Evolutionary conservation across 345 rosid genomes (phyloP).

Genomic region (Eucalyptus fibrosa): DNA sequence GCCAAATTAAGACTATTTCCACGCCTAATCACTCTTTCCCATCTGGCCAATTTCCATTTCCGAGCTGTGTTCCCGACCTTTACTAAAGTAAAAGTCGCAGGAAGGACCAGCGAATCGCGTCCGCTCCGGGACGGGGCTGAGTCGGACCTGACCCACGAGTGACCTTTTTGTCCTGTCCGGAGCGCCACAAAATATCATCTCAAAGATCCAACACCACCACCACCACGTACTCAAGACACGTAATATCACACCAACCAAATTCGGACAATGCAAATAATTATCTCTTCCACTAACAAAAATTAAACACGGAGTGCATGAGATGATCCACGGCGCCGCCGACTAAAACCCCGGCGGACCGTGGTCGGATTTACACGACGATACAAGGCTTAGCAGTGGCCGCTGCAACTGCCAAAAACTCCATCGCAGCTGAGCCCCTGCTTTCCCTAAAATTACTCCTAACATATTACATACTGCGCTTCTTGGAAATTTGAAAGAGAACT

Average conservation of each 20-base stretch:
- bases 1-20: not conserved
- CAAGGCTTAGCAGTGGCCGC: not conserved
- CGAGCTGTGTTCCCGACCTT: not conserved
- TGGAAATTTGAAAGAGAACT: not conserved
- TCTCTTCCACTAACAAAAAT: not conserved
- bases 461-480: not conserved
- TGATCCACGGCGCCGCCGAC: constrained; percentile 3
- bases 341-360: constrained; percentile 13
- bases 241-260: not conserved
- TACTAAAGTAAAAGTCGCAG: not conserved
- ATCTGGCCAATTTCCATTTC: not conserved
- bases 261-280: not conserved
- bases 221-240: not conserved
- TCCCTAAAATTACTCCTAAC: not conserved
- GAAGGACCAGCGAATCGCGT: not conserved
- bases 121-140: not conserved
- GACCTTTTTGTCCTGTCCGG: not conserved
- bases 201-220: not conserved
- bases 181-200: not conserved
- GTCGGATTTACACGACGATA: not conserved
- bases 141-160: not conserved
- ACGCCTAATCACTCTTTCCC: not conserved
- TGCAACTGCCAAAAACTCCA: constrained; percentile 38
- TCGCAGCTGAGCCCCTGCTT: constrained; percentile 15
- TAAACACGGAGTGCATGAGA: not conserved